These are phyloP conservation scores for Fusarium sp. DNA, from an alignment of 2,329 filamentous ascomycete species.

Conservation along the genomic window DNA sequence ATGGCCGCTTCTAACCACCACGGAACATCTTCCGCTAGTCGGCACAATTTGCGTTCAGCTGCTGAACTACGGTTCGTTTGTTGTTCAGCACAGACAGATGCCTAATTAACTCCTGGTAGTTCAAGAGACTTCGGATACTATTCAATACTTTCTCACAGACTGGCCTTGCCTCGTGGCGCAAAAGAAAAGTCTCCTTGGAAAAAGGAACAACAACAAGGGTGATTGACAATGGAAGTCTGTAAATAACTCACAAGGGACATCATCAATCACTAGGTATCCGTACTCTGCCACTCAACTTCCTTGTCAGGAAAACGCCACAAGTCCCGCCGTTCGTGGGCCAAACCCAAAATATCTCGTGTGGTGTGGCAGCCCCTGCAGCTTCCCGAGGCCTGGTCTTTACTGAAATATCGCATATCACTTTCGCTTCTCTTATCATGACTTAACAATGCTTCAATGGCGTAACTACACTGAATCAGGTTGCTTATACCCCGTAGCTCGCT, in stretches of 20 bases:
- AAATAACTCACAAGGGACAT: conserved; percentile 36
- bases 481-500: conserved; percentile 24
- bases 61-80: not conserved
- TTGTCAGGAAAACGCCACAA: conserved; percentile 39
- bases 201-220: conserved; percentile 9
- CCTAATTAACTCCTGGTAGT: not conserved
- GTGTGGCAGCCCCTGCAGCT: conserved; percentile 45
- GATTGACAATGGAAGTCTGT: conserved; percentile 8
- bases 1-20: conserved; percentile 37
- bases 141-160: not conserved
- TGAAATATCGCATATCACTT: conserved; percentile 28
- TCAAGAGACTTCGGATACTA: not conserved
- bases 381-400: conserved; percentile 24
- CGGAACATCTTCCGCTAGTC: conserved; percentile 37
- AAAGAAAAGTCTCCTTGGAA: not conserved
- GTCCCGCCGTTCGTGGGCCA: conserved; percentile 42
- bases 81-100: conserved; percentile 18
- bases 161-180: too few species aligned
- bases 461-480: conserved; percentile 33
- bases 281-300: conserved; percentile 31
- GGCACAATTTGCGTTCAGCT: conserved; percentile 1
- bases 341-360: conserved; percentile 34
- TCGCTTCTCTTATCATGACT: conserved; percentile 37
- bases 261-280: conserved; percentile 17
- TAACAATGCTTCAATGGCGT: conserved; percentile 27